A percentile compares a stretch with the other conserved stretches of the same genome.
These are phyloP conservation scores for Mucor velutinosus DNA, from an alignment of 371 early-diverging fungal genomes.

Conservation along the genomic window DNA sequence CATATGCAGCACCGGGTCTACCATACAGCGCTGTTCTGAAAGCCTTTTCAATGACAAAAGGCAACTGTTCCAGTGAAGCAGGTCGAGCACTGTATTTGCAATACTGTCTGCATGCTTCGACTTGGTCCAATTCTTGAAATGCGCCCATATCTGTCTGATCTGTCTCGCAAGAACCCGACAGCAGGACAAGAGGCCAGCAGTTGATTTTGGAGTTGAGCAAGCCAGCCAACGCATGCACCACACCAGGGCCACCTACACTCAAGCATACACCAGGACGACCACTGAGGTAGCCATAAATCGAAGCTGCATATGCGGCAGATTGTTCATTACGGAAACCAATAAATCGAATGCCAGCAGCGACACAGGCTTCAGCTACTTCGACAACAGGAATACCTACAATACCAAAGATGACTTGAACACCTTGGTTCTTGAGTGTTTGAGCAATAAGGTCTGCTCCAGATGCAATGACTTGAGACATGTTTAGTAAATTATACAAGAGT, in stretches of 20 bases:
- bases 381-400: constrained; percentile 88
- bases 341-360: constrained; percentile 72
- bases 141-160: constrained; percentile 68
- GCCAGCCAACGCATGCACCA: constrained; percentile 79
- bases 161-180: constrained; percentile 64
- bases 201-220: constrained; percentile 72
- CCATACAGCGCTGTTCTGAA: constrained; percentile 60
- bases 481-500: neutral
- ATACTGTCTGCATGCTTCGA: constrained; percentile 65
- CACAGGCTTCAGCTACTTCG: constrained; percentile 75
- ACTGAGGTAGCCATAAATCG: constrained; percentile 69
- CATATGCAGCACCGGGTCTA: constrained; percentile 73
- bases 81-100: constrained; percentile 71
- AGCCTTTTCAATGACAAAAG: constrained; percentile 61
- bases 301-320: constrained; percentile 79
- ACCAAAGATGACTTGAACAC: constrained; percentile 75
- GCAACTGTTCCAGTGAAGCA: constrained; percentile 52
- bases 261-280: constrained; percentile 77
- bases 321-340: constrained; percentile 82
- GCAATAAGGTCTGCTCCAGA: constrained; percentile 73
- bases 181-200: constrained; percentile 70
- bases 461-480: constrained; percentile 24
- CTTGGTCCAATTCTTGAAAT: constrained; percentile 81
- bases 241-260: constrained; percentile 81
- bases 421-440: constrained; percentile 57